phyloP scores from a whole-genome alignment of 768 basidiomycete species.

The Tulasnella calospora region DNA sequence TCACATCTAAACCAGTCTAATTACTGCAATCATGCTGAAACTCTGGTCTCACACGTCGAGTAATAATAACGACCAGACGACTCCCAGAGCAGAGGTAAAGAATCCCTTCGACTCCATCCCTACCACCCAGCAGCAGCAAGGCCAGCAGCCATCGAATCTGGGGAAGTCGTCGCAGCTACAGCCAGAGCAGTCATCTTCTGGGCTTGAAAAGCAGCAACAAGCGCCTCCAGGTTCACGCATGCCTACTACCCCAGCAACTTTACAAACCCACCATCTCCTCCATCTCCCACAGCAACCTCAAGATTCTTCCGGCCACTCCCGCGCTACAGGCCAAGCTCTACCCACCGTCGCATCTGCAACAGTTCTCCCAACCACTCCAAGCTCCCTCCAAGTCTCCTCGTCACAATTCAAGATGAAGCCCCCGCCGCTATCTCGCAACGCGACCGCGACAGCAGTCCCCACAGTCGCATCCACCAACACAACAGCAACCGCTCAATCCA shows the following conservation, averaged over 20 bases:
- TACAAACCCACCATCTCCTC: slow-evolving; percentile 26
- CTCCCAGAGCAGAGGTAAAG: slow-evolving; percentile 49
- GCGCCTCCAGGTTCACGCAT: slow-evolving; percentile 39
- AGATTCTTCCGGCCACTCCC: slow-evolving; percentile 8
- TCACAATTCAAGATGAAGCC: slow-evolving; percentile 68
- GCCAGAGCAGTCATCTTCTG: slow-evolving; percentile 25
- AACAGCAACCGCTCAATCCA: background rate
- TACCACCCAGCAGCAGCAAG: slow-evolving; percentile 36
- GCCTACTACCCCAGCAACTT: slow-evolving; percentile 37
- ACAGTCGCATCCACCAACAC: slow-evolving; percentile 17
- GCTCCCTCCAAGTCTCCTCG: slow-evolving; percentile 80
- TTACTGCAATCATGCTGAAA: slow-evolving; percentile 51
- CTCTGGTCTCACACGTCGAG: slow-evolving; percentile 51
- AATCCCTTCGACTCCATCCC: slow-evolving; percentile 57
- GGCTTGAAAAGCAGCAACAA: slow-evolving; percentile 8
- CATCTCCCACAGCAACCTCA: slow-evolving; percentile 16
- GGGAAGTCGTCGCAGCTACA: slow-evolving; percentile 25
- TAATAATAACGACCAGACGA: slow-evolving; percentile 50
- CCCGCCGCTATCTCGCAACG: slow-evolving; percentile 41
- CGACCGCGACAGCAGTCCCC: slow-evolving; percentile 20
- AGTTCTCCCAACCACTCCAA: slow-evolving; percentile 51
- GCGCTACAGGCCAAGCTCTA: background rate
- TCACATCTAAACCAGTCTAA: background rate
- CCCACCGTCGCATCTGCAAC: slow-evolving; percentile 44
- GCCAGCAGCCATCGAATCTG: slow-evolving; percentile 35